Evolutionary conservation across 148 eudicot species (phyloP).

Genomic region (Selenicereus undatus): DNA sequence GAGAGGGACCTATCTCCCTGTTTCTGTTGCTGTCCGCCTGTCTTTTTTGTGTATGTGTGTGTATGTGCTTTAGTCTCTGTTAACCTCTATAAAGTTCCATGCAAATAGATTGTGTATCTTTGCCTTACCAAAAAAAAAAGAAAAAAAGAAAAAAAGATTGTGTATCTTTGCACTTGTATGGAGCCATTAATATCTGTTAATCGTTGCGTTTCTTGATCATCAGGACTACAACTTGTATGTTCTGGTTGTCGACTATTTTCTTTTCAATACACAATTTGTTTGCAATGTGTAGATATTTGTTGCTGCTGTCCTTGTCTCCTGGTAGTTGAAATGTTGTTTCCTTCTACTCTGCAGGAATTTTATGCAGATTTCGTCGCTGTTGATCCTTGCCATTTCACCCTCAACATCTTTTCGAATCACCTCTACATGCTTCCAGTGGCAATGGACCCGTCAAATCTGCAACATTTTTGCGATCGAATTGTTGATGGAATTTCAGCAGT

Average conservation of each 20-base stretch:
- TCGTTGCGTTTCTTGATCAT: background rate
- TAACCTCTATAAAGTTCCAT: background rate
- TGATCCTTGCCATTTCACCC: conserved; percentile 80
- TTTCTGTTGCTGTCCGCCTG: too few species aligned
- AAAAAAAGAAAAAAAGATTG: background rate
- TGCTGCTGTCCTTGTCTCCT: background rate
- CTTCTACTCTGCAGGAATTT: conserved; percentile 60
- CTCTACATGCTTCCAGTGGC: conserved; percentile 96
- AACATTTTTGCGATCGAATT: conserved; percentile 72
- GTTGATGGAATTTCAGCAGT: conserved; percentile 91
- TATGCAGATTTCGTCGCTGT: conserved; percentile 88
- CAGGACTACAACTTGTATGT: background rate
- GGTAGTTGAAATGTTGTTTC: conserved; percentile 11
- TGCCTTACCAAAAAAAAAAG: too few species aligned
- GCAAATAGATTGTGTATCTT: background rate
- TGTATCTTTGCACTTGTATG: background rate
- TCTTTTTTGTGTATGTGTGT: background rate
- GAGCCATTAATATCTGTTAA: background rate
- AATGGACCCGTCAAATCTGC: conserved; percentile 70
- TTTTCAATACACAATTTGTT: background rate
- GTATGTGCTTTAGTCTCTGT: background rate
- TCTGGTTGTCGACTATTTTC: background rate
- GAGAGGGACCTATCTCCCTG: background rate
- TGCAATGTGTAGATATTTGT: background rate
- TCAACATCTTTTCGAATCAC: conserved; percentile 68